Evolutionary conservation across 129 eudicot species (phyloP).

Genomic region (Silybum marianum): DNA sequence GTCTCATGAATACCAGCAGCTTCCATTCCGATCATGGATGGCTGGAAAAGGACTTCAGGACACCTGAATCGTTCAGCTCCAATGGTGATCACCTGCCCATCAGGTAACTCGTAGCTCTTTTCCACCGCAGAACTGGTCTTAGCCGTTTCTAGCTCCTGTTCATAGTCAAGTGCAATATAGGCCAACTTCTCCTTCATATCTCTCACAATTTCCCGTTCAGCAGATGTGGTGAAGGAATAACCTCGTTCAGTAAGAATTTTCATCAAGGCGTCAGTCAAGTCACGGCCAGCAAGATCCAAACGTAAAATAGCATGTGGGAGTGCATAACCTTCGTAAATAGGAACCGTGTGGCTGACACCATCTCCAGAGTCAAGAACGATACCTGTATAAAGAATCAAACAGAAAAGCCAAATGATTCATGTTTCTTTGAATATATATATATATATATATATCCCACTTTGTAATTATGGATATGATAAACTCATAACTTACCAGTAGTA

Average conservation of each 20-base stretch:
- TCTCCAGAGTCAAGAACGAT: slow-evolving; percentile 62
- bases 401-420: neutral
- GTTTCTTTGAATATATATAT: slow-evolving; percentile 1
- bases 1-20: slow-evolving; percentile 61
- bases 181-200: slow-evolving; percentile 67
- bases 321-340: slow-evolving; percentile 61
- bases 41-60: slow-evolving; percentile 74
- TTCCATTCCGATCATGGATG: slow-evolving; percentile 63
- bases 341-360: slow-evolving; percentile 58
- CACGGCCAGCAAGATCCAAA: slow-evolving; percentile 69
- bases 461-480: neutral
- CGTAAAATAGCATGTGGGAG: slow-evolving; percentile 66
- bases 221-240: slow-evolving; percentile 55
- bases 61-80: slow-evolving; percentile 63
- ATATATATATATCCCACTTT: neutral
- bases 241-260: slow-evolving; percentile 66
- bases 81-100: slow-evolving; percentile 61
- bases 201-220: slow-evolving; percentile 68
- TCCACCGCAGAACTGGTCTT: slow-evolving; percentile 60
- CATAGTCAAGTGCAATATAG: slow-evolving; percentile 58
- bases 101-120: slow-evolving; percentile 59
- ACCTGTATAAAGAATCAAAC: slow-evolving; percentile 38
- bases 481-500: slow-evolving; percentile 53
- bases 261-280: slow-evolving; percentile 61
- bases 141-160: slow-evolving; percentile 59